Evolutionary conservation across 2,329 filamentous ascomycete species (phyloP), one percentile per base, ranked within the genome.

Genomic region (Aspergillus aculeatus): DNA sequence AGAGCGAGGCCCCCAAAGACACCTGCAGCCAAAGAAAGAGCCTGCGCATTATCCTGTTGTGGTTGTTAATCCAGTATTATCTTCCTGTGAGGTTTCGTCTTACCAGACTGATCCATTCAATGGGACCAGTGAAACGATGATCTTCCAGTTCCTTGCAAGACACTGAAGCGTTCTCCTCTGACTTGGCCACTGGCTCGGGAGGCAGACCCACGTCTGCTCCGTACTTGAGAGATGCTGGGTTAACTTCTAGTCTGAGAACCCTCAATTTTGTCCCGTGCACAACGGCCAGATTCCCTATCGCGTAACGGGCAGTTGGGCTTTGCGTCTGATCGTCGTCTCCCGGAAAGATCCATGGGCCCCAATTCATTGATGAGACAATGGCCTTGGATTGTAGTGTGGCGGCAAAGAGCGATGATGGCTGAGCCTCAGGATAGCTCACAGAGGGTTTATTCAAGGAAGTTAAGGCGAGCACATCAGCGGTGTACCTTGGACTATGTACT

Each of bases 91-190:
- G 26, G 3, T 24, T 24, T 6, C 12, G 32, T 60, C 71, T 31
- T 71, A 77, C 75, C 31, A 62, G 62, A 44, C 64, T 60, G 31
- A 73, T 47, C 73, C 74, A 77, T 31, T 64, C 49, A 5, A 76
- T 52, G 12, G 73, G 73, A 1, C 74, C 74, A 11, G 64, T 69
- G n/a, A 72, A 65, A 12, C 68, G 62, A 41, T 65, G 63, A 7
- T 54, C 32, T 1, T 61, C 51, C 57, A 66, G 54, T 16, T 55
- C 41, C 14, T 59, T 31, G 21, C 56, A 44, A 32, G 50, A 52
- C 2, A 56, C 14, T n/a, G 38, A 7, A 5, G 54, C 29, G 59
- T 64, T 64, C 19, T 69, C 64, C 41, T 50, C 52, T 5, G 67
- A 50, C 2, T 54, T 54, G 29, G 65, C 59, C 19, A 57, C 24